Evolutionary conservation across 1,284 basidiomycete species (phyloP), one percentile per base, ranked within the genome.

Genomic region (Apiotrichum akiyoshidainum): DNA sequence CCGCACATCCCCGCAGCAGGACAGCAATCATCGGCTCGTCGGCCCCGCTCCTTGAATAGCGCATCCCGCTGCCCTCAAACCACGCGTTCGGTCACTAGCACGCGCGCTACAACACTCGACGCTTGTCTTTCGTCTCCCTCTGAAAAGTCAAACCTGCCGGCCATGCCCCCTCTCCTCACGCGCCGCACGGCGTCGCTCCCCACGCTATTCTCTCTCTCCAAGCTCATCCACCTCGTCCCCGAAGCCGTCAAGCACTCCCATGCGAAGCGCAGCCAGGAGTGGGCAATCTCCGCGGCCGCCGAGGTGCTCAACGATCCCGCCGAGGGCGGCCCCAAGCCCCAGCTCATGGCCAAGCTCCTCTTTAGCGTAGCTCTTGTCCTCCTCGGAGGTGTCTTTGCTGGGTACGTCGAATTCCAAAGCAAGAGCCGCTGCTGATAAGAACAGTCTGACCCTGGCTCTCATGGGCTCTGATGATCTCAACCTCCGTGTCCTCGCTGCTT

Each of bases 391-490:
- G 86, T 90, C 13, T 92, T 94, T 73, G 88, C 90, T 33, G 91
- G 90, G 90, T 89, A 60, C 61, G 86, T 8, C n/a, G 34, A 31
- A 7, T 31, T 31, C 26, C 26, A 31, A 7, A 31, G 26, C 26
- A 31, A 31, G 26, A 31, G 26, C 26, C 3, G 17, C 13, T 46
- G 22, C 56, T 37, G 22, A 52, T 46, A 2, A 22, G 14, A 12
- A 26, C 37, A 81, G 81, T 26, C 80, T 96, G 54, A 96, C 92
- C 0, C 85, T 97, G 21, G 93, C 90, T 7, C 81, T 96, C 35
- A 96, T 96, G 93, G 93, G 94, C 2, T 84, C 96, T 19, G 94
- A 98, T 69, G 89, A 93, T 67, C 83, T 97, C 46, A 92, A 96
- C 70, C 82, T 97, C 19, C 87, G 90, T 33, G 93, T 96, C 1